A percentile compares a stretch with the other conserved stretches of the same genome.
Evolutionary conservation across 371 early-diverging fungal species (phyloP).

Genomic region (Zychaea mexicana): DNA sequence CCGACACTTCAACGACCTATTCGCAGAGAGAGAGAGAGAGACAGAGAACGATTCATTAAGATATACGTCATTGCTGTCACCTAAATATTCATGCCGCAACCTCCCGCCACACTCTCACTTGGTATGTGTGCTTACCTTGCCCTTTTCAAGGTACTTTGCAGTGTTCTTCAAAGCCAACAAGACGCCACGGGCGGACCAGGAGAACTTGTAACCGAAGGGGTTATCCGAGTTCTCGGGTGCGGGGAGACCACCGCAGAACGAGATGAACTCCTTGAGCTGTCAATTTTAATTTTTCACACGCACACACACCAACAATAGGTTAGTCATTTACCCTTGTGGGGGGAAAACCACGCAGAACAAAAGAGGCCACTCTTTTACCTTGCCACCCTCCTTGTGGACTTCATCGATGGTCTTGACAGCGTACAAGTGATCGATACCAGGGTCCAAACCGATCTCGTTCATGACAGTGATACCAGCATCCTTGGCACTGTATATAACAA

Average conservation of each 20-base stretch:
- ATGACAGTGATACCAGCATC: constrained; percentile 80
- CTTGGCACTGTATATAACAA: constrained; percentile 62
- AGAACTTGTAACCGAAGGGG: constrained; percentile 99
- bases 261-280: constrained; percentile 81
- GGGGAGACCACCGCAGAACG: constrained; percentile 98
- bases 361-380: constrained; percentile 54
- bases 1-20: constrained; percentile 84
- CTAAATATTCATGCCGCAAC: not conserved
- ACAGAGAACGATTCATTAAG: too few species aligned
- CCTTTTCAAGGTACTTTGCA: constrained; percentile 87
- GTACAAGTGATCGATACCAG: constrained; percentile 93
- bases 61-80: not conserved
- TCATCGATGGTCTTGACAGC: constrained; percentile 87
- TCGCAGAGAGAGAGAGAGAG: not conserved
- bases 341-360: too few species aligned
- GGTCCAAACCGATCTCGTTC: constrained; percentile 95
- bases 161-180: constrained; percentile 92
- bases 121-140: constrained; percentile 58
- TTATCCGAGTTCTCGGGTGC: constrained; percentile 97
- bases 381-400: constrained; percentile 87
- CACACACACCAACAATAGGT: not conserved
- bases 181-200: constrained; percentile 97
- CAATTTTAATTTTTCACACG: not conserved
- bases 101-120: not conserved
- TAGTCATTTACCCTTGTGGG: too few species aligned